Evolutionary conservation across 1,284 basidiomycete species (phyloP), one percentile per base, ranked within the genome.

Genomic region (Hymenochaete sp.): DNA sequence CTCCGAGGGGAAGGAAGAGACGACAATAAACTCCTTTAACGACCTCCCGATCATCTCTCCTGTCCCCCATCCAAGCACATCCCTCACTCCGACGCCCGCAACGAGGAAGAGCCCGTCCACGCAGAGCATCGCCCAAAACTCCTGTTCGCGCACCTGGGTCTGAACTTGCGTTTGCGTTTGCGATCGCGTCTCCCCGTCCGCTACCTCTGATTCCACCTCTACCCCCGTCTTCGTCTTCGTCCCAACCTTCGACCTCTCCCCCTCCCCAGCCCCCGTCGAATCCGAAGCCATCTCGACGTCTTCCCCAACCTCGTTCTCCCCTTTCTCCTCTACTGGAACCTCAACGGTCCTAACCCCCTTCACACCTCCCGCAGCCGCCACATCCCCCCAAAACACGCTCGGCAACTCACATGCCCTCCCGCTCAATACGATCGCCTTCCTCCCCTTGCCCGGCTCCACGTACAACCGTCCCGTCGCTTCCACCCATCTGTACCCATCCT

Each of bases 391-490:
- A 2, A 62, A 63, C 37, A 92, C 61, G 8, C 58, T 62, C 11
- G 79, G 76, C 67, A 92, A 79, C 52, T 73, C 71, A 38, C 82
- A 68, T 22, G 78, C 73, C 5, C 92, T 70, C 1, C 83, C 91
- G 48, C 77, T 79, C 16, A 93, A 70, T 35, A 95, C 78, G 55
- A 95, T 89, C 2, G 88, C 86, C 59, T 95, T 93, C 35, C 89
- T 69, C 0, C 89, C 89, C 59, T 93, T 93, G 2, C 90, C 89
- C 0, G 89, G 82, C 64, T 93, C 90, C 46, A 87, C 75, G 57
- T 93, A 84, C 29, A 95, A 67, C 32, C 88, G 71, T 1, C 91
- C 91, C n/a, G 82, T 71, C 45, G 79, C 84, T 58, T 93, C 89
- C 21, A 95, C 67, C 91, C 91, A 95, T 19, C 90, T 72, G 62